A percentile compares a stretch with the other conserved stretches of the same genome.
These are phyloP conservation scores for Leptosphaerulina australis DNA, from an alignment of 2,329 filamentous ascomycete genomes.

Conservation along the genomic window DNA sequence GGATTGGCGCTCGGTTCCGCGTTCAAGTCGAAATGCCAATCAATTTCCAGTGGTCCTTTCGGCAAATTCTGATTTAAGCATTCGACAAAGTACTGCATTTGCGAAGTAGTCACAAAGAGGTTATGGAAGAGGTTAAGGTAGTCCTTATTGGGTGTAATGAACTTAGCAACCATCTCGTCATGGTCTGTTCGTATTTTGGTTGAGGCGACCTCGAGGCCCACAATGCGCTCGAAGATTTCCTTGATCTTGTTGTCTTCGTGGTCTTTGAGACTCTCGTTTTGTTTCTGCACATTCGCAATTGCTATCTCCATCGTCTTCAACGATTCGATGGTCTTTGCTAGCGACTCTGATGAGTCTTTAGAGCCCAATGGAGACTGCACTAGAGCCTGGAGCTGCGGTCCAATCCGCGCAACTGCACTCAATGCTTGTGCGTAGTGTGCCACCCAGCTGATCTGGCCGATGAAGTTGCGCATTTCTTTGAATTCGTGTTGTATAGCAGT, in stretches of 20 bases:
- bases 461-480: conserved; percentile 1
- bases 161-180: conserved; percentile 4
- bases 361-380: not conserved
- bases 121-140: conserved; percentile 7
- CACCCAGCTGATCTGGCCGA: conserved; percentile 2
- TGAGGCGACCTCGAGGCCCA: not conserved
- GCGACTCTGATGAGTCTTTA: not conserved
- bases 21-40: not conserved
- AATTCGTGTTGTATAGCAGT: conserved; percentile 13
- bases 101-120: not conserved
- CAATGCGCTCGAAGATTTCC: not conserved
- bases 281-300: not conserved
- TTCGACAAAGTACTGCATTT: conserved; percentile 18
- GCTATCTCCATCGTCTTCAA: not conserved
- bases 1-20: not conserved
- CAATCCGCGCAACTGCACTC: not conserved
- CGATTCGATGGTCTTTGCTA: not conserved
- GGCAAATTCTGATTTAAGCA: conserved; percentile 20
- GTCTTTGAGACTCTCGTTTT: not conserved
- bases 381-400: conserved; percentile 6
- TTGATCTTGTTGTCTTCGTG: not conserved
- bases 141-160: conserved; percentile 17
- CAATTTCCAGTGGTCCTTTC: not conserved
- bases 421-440: conserved; percentile 1
- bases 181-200: conserved; percentile 8